Base-by-base conservation (phyloP, 495 filamentous ascomycete genomes). In the Hypoxylon intermedium region DNA sequence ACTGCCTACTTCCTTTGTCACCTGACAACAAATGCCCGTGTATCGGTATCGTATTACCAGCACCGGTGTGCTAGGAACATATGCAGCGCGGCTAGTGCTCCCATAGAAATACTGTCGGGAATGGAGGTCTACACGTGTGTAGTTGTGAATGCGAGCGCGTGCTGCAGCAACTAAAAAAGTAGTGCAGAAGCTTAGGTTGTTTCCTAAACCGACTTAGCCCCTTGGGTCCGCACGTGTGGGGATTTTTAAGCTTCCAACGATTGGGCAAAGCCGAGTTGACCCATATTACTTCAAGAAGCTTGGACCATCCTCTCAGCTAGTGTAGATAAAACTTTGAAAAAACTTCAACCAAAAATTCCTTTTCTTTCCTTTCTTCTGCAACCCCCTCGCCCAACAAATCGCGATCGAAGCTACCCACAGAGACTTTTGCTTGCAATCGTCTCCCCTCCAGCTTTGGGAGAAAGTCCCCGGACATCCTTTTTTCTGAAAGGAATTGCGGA, bases 381-480 rank as follows among this genome's bases (percentile, higher is more conserved):
- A 72, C 85, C 88, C 88, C 85, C 91, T 96, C 93, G 93, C 85
- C 91, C 93, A 85, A 96, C 93, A 88, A 90, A 96, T 97, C 94
- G 94, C 92, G 91, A 85, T 95, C 92, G 88, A 96, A 98, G 94
- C 92, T 90, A 95, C 94, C 89, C 79, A 95, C 91, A 87, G 89
- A 94, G 85, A 85, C 74, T 72, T 73, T 63, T 54, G 6, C 28
- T 20, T 21, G 15, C 40, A 56, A 68, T 70, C 64, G 70, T 70
- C 62, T 73, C 71, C 62, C 71, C 55, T 58, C 59, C 68, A 70
- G 91, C 91, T 97, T 96, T 90, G 91, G 94, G 93, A 94, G 92
- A 98, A 98, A 98, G 94, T 98, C 94, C 94, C 93, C 94, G 93
- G 94, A 98, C 92, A 89, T 62, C 84, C 83, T 83, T 84, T 78